Evolutionary conservation across 108 stramenopile species (phyloP).

Genomic region (Conticribra guillardii): DNA sequence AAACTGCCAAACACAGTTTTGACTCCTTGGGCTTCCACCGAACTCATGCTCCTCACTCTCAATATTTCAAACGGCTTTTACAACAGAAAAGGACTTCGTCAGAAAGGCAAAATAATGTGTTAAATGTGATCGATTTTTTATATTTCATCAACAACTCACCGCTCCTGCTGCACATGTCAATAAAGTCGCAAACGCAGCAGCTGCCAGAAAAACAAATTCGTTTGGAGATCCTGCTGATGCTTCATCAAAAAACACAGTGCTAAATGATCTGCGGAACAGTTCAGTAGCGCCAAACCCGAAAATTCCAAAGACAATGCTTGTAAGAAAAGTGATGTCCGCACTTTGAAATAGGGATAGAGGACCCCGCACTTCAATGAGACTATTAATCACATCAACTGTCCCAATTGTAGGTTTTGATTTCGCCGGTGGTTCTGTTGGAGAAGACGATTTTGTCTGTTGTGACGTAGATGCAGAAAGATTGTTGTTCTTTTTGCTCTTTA

Average conservation of each 20-base stretch:
- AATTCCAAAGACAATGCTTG: conserved; percentile 84
- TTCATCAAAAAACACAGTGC: conserved; percentile 62
- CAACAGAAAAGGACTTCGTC: conserved; percentile 5
- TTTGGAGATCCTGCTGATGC: conserved; percentile 35
- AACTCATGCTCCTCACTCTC: conserved; percentile 79
- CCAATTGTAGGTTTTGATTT: conserved; percentile 45
- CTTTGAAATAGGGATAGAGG: conserved; percentile 79
- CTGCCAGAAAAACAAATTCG: conserved; percentile 71
- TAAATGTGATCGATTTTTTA: no score
- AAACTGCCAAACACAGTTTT: conserved; percentile 65
- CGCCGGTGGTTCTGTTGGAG: conserved; percentile 1
- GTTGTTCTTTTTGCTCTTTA: neutral
- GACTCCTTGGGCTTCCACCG: conserved; percentile 58
- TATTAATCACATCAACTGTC: conserved; percentile 61
- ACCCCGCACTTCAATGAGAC: conserved; percentile 69
- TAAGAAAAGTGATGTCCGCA: conserved; percentile 89
- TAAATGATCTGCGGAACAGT: conserved; percentile 84
- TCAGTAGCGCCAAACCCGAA: conserved; percentile 93
- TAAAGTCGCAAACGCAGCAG: conserved; percentile 75
- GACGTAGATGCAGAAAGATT: neutral
- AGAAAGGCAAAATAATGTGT: conserved; percentile 26
- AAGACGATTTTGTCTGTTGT: neutral
- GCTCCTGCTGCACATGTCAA: conserved; percentile 68
- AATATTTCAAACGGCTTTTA: conserved; percentile 67
- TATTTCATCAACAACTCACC: conserved; percentile 18